A percentile compares a stretch with the other conserved stretches of the same genome.
These are phyloP conservation scores for Tylopilus vinaceipallidus DNA, from an alignment of 768 basidiomycete species.

Conservation along the genomic window DNA sequence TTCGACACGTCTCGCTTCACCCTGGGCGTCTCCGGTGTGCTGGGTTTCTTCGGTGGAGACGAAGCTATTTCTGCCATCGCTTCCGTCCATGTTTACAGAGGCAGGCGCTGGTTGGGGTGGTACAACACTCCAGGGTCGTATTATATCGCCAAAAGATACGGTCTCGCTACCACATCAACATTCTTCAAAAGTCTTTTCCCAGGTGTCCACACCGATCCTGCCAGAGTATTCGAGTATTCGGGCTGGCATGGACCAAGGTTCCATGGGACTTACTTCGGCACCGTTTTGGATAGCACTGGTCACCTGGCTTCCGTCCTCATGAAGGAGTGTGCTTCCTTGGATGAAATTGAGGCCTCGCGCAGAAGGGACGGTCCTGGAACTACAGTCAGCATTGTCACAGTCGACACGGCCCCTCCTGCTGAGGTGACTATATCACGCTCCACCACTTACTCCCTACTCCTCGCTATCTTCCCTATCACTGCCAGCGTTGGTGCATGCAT, in stretches of 20 bases:
- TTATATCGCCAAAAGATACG: conserved; percentile 24
- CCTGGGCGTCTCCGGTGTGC: too few relatives aligned
- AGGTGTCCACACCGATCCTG: conserved; percentile 4
- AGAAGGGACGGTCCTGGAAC: not conserved
- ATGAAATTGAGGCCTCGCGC: not conserved
- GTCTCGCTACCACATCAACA: conserved; percentile 14
- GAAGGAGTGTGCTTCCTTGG: not conserved
- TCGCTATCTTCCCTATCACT: conserved; percentile 16
- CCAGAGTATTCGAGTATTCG: not conserved
- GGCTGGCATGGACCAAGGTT: not conserved
- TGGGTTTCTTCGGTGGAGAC: too few relatives aligned
- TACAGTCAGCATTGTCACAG: not conserved
- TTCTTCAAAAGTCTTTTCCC: conserved; percentile 1
- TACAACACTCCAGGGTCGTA: conserved; percentile 33
- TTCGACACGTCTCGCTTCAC: too few relatives aligned
- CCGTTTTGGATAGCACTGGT: conserved; percentile 2
- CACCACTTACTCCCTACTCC: not conserved
- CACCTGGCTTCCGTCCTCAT: conserved; percentile 4
- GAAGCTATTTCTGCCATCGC: too few relatives aligned
- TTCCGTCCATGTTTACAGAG: too few relatives aligned
- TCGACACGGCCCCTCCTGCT: not conserved
- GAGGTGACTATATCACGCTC: not conserved
- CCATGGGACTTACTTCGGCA: not conserved
- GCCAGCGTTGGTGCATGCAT: conserved; percentile 18
- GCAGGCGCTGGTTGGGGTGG: too few relatives aligned